Evolutionary conservation across 2,329 filamentous ascomycete species (phyloP), one percentile per base, ranked within the genome.

Genomic region (Epichloe scottii): DNA sequence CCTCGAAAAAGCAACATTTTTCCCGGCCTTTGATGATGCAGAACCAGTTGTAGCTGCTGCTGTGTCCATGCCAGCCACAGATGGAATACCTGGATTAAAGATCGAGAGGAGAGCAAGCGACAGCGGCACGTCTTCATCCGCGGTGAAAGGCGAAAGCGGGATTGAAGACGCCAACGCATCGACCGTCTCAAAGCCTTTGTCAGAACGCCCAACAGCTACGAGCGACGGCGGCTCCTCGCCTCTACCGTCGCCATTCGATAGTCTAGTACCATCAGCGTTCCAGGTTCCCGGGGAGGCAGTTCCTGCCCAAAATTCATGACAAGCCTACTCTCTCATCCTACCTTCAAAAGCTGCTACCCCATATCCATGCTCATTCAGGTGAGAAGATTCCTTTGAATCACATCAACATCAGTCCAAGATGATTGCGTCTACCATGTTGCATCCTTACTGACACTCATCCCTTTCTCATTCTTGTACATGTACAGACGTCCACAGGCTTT

Each of bases 281-380:
- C 76, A 77, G 15, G 66, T 64, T 49, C 59, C 67, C 11, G 68
- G 71, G 48, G 75, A 10, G 26, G 69, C 33, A 63, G 70, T 23
- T 69, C 70, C 5, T 90, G 86, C 61, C 78, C 81, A 3, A 63
- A 63, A 5, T 90, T 91, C 67, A 83, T 95, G 65, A 72, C 78
- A 48, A 66, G 65, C 2, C 81, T 95, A 59, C 74, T 93, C 48
- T 69, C 68, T 45, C 78, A 87, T 62, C 63, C 75, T 5, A 81
- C 78, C 3, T 89, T 93, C 59, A 77, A 79, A 58, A 66, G 76
- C 48, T 97, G 91, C 69, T 81, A 90, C 57, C 88, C 91, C 0
- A 74, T 96, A 52, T 95, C 90, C 1, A 74, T 95, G 59, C 78
- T 97, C 56, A 73, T 97, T 10, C 81, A 87, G 72, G 86, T 87